These are phyloP conservation scores for Papiliotrema flavescens DNA, from an alignment of 1,284 basidiomycete genomes.

Conservation along the genomic window DNA sequence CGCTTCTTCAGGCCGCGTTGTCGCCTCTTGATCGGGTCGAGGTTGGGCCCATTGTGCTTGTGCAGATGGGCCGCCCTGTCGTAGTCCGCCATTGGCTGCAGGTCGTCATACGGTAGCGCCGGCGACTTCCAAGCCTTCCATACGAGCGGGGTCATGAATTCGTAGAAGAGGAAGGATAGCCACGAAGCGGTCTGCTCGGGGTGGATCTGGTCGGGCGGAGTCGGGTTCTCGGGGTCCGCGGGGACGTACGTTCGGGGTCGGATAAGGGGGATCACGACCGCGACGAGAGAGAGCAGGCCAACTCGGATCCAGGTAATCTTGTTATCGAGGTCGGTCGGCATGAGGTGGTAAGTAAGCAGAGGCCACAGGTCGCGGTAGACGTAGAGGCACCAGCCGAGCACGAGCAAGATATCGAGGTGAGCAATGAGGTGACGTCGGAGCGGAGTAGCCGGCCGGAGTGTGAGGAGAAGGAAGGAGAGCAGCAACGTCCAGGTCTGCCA, in stretches of 20 bases:
- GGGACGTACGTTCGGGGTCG: slow-evolving; percentile 55
- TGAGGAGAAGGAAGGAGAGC: slow-evolving; percentile 39
- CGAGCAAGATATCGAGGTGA: slow-evolving; percentile 47
- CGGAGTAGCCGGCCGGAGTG: slow-evolving; percentile 32
- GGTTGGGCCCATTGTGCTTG: slow-evolving; percentile 36
- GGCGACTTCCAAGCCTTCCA: slow-evolving; percentile 46
- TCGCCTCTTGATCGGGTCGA: slow-evolving; percentile 44
- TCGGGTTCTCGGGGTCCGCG: slow-evolving; percentile 45
- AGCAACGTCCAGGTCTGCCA: slow-evolving; percentile 38
- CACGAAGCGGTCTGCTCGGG: slow-evolving; percentile 65
- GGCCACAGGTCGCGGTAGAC: slow-evolving; percentile 65
- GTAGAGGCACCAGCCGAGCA: slow-evolving; percentile 53
- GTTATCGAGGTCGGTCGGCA: slow-evolving; percentile 50
- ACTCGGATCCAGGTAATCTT: slow-evolving; percentile 48
- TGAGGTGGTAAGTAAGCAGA: slow-evolving; percentile 54
- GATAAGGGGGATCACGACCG: slow-evolving; percentile 52
- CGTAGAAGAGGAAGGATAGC: slow-evolving; percentile 57
- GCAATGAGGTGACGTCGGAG: slow-evolving; percentile 37
- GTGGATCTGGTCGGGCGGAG: slow-evolving; percentile 51
- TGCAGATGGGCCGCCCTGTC: slow-evolving; percentile 54
- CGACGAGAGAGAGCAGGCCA: slow-evolving; percentile 49
- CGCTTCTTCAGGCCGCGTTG: slow-evolving; percentile 30
- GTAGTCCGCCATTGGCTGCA: slow-evolving; percentile 56
- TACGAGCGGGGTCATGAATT: slow-evolving; percentile 59
- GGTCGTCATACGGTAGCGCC: slow-evolving; percentile 42